Percentiles rank a stretch among this genome's conserved stretches.
Evolutionary conservation across 148 eudicot genomes (phyloP).

Genomic region (Arctostaphylos glauca): DNA sequence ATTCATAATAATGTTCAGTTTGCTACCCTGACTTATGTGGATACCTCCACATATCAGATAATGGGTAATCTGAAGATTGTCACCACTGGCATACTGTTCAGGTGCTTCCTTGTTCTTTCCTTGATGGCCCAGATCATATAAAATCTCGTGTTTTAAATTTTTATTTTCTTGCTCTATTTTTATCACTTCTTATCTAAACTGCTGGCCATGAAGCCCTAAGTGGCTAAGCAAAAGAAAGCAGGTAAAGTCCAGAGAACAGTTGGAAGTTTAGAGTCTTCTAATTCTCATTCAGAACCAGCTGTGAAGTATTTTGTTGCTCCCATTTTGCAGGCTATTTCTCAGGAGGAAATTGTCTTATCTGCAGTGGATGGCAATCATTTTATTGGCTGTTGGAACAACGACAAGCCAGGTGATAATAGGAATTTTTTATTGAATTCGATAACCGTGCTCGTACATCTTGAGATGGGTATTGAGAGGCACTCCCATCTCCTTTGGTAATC

Average conservation of each 20-base stretch:
- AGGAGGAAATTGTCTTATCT: slow-evolving; percentile 76
- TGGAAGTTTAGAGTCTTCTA: too few species aligned
- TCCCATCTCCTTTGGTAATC: neutral
- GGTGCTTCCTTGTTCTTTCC: slow-evolving; percentile 40
- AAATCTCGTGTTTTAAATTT: neutral
- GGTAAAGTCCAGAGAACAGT: too few species aligned
- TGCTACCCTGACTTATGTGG: slow-evolving; percentile 93
- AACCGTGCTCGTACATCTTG: neutral
- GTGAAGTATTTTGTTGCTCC: neutral
- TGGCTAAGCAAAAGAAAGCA: too few species aligned
- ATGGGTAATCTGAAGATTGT: slow-evolving; percentile 97
- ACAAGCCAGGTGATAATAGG: slow-evolving; percentile 80
- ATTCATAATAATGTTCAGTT: slow-evolving; percentile 95
- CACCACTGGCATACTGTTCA: slow-evolving; percentile 87
- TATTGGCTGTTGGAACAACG: slow-evolving; percentile 93
- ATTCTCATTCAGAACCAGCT: too few species aligned
- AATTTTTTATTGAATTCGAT: too few species aligned
- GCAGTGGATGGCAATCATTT: slow-evolving; percentile 94
- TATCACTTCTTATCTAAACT: too few species aligned
- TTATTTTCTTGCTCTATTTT: neutral
- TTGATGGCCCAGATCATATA: slow-evolving; percentile 2
- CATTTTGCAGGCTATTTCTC: slow-evolving; percentile 61
- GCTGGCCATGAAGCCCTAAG: too few species aligned
- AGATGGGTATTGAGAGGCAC: neutral
- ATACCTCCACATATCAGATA: slow-evolving; percentile 93